These are phyloP conservation scores for Sclerotinia sclerotiorum DNA, from an alignment of 2,329 filamentous ascomycete species.

Conservation along the genomic window DNA sequence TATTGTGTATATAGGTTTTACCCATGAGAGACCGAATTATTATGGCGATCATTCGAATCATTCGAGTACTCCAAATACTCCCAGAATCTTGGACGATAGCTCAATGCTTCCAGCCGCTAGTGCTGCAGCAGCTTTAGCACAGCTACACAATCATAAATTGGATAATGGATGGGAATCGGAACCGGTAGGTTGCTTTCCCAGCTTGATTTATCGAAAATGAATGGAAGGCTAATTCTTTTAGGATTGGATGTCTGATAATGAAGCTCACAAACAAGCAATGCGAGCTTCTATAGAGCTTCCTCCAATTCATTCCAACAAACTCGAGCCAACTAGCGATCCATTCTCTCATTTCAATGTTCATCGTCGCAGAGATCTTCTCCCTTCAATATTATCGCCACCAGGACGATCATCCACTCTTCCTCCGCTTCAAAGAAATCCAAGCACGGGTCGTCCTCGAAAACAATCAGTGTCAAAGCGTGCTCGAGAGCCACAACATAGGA, in stretches of 20 bases:
- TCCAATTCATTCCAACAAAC: conserved; percentile 59
- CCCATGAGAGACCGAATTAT: conserved; percentile 64
- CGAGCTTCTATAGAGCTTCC: conserved; percentile 68
- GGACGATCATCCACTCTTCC: conserved; percentile 86
- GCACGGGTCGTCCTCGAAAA: conserved; percentile 73
- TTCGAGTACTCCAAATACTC: conserved; percentile 65
- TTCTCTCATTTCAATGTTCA: conserved; percentile 61
- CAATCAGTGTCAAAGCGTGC: conserved; percentile 81
- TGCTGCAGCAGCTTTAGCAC: conserved; percentile 82
- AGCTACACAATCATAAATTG: conserved; percentile 76
- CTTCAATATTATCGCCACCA: conserved; percentile 80
- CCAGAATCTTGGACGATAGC: conserved; percentile 68
- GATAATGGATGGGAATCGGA: conserved; percentile 78
- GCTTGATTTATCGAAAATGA: background rate
- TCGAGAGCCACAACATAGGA: conserved; percentile 75
- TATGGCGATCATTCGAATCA: conserved; percentile 55
- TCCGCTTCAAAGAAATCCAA: conserved; percentile 73
- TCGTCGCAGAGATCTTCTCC: conserved; percentile 72
- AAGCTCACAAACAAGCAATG: conserved; percentile 62
- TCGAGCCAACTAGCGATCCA: conserved; percentile 62
- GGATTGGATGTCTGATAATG: conserved; percentile 72
- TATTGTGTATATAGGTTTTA: conserved; percentile 47
- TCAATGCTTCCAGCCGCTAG: conserved; percentile 67
- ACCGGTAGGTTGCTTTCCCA: conserved; percentile 55
- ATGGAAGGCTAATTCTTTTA: conserved; percentile 39